Base-by-base conservation (phyloP, 352 stramenopile genomes). In the Elongisporangium anandrum region DNA sequence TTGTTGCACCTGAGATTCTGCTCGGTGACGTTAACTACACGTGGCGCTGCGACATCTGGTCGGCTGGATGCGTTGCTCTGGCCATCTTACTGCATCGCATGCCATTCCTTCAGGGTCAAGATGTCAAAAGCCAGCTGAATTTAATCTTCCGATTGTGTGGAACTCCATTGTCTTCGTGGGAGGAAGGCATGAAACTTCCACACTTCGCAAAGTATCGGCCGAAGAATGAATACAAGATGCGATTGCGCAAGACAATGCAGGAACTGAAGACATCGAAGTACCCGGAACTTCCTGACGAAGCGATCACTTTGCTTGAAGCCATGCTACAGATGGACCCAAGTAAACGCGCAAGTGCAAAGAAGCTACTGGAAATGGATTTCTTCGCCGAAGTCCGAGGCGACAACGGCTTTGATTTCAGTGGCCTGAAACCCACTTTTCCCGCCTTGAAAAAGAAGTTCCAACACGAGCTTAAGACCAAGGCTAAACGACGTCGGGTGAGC, bases 71-170 rank as follows among this genome's bases (percentile, higher is more conserved):
- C 59, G 73, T 93, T 10, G 68, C 64, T 16, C 68, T 95, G 29
- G 67, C 75, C 23, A 75, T 95, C 45, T 59, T 95, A 19, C 72
- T 93, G 5, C 74, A 91, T 39, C 77, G 73, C 47, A 65, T 79
- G 17, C 77, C 79, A 12, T 79, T 92, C 17, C 65, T 95, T 9
- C 77, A 85, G 50, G 86, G 77, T 13, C 72, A 72, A 16, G 78
- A 92, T 34, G 21, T 73, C 17, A 79, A 78, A n/a, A 64, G 76
- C 21, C 86, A 95, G 55, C 55, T 95, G 34, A 77, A 94, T 54
- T 68, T 87, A 50, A 90, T 94, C 50, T 95, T 87, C 59, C 82
- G 86, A 1, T 29, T 90, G 3, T 94, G 86, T 39, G 86, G 86
- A 6, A 92, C 84, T 10, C 86, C 86, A 0, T 70, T 66, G 5